These are phyloP conservation scores for Lathyrus aphaca DNA, from an alignment of 306 rosid species.

Conservation along the genomic window DNA sequence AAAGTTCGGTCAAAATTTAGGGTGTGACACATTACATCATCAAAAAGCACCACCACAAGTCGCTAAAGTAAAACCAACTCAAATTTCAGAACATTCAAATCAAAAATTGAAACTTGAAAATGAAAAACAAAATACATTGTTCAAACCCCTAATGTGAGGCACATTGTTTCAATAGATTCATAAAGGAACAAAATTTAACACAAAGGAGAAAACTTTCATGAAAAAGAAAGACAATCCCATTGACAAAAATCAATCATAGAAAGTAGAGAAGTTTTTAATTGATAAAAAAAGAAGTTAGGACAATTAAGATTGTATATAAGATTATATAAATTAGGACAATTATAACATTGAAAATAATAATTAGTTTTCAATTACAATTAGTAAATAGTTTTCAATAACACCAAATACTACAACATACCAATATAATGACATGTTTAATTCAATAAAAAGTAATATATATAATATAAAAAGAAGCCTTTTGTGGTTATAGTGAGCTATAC, in stretches of 20 bases:
- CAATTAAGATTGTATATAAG: too few species aligned
- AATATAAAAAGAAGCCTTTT: too few species aligned
- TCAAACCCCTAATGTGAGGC: slow-evolving; percentile 31
- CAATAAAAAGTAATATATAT: too few species aligned
- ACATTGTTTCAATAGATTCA: slow-evolving; percentile 24
- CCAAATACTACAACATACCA: too few species aligned
- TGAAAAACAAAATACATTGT: slow-evolving; percentile 16
- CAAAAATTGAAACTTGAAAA: background rate
- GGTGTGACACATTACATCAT: slow-evolving; percentile 3
- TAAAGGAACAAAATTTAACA: slow-evolving; percentile 31
- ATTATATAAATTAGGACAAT: too few species aligned
- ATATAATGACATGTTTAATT: too few species aligned
- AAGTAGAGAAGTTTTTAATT: background rate
- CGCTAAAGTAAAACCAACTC: slow-evolving; percentile 36
- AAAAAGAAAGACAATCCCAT: slow-evolving; percentile 24
- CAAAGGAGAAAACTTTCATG: slow-evolving; percentile 32
- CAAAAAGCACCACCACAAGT: slow-evolving; percentile 26
- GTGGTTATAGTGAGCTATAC: too few species aligned
- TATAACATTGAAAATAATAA: too few species aligned
- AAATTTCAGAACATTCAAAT: slow-evolving; percentile 37
- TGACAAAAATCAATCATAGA: slow-evolving; percentile 17
- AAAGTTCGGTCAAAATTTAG: too few species aligned
- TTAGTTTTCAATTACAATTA: too few species aligned
- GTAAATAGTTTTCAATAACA: too few species aligned
- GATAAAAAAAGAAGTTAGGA: slow-evolving; percentile 15